Conservation (phyloP, 31 red algal genomes). For the Endocladia muricata region DNA sequence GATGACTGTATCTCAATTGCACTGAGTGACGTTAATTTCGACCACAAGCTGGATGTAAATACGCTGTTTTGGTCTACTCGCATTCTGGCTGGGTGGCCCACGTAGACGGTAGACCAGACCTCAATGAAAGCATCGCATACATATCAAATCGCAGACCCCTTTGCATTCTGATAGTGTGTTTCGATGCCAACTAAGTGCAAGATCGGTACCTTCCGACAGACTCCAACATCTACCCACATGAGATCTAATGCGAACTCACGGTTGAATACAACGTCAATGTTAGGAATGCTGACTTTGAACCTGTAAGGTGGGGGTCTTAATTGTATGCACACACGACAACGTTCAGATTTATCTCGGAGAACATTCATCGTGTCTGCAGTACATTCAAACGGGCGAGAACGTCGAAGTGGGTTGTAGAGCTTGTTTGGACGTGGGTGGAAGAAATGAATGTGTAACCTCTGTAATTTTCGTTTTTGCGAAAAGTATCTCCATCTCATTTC, state of each 20-base stretch:
- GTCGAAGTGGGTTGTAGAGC: neutral
- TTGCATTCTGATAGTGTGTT: conserved; percentile 1
- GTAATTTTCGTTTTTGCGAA: neutral
- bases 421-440: neutral
- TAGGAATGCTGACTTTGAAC: neutral
- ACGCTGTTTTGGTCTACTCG: neutral
- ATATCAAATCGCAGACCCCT: neutral
- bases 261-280: neutral
- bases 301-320: neutral
- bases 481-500: neutral
- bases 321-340: neutral
- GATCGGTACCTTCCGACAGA: too few species aligned
- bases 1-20: neutral
- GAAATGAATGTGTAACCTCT: neutral
- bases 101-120: conserved; percentile 6
- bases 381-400: neutral
- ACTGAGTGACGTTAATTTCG: neutral
- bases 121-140: conserved; percentile 4
- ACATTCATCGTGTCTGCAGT: neutral
- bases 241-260: neutral
- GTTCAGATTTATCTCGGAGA: neutral
- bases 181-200: conserved; percentile 16
- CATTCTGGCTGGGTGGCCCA: conserved; percentile 8
- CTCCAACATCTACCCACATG: neutral
- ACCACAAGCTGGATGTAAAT: conserved; percentile 2